Percentiles rank a stretch among this genome's conserved stretches.
These are phyloP conservation scores for Bipolaris gigantea DNA, from an alignment of 2,329 filamentous ascomycete species.

Conservation along the genomic window DNA sequence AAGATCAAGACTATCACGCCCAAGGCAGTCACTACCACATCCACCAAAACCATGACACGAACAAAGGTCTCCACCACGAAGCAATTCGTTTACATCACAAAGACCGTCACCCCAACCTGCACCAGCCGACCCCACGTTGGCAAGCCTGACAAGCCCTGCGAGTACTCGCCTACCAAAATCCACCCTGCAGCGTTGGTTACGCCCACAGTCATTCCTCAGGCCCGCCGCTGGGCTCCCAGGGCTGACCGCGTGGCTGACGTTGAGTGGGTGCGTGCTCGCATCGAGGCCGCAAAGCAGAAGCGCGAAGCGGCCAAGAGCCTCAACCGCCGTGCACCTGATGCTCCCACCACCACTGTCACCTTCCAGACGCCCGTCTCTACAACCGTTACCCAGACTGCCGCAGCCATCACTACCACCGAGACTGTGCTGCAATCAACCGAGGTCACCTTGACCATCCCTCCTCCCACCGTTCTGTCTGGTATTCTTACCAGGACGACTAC, in stretches of 20 bases:
- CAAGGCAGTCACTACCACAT: conserved; percentile 27
- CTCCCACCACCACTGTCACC: conserved; percentile 40
- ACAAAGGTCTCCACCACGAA: conserved; percentile 33
- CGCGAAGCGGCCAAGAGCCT: conserved; percentile 26
- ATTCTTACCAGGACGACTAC: conserved; percentile 39
- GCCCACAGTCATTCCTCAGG: conserved; percentile 27
- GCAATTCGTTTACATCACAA: conserved; percentile 32
- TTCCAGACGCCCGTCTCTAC: conserved; percentile 32
- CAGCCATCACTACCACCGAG: conserved; percentile 35
- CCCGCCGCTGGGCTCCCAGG: conserved; percentile 28
- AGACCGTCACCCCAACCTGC: conserved; percentile 45
- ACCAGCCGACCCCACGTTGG: conserved; percentile 35
- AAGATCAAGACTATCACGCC: conserved; percentile 39
- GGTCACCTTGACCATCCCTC: conserved; percentile 36
- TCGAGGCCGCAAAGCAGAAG: conserved; percentile 40
- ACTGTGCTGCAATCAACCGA: conserved; percentile 28
- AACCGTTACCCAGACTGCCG: conserved; percentile 36
- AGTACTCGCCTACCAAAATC: conserved; percentile 41
- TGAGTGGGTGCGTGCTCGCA: conserved; percentile 40
- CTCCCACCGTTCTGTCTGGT: conserved; percentile 43
- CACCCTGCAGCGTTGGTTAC: conserved; percentile 36
- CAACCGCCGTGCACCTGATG: conserved; percentile 43
- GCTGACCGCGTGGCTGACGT: conserved; percentile 36
- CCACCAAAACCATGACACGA: conserved; percentile 32
- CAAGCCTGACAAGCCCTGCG: conserved; percentile 40